Percentiles rank a stretch among this genome's conserved stretches.
Evolutionary conservation across 129 eudicot species (phyloP).

Genomic region (Helichrysum umbraculigerum): DNA sequence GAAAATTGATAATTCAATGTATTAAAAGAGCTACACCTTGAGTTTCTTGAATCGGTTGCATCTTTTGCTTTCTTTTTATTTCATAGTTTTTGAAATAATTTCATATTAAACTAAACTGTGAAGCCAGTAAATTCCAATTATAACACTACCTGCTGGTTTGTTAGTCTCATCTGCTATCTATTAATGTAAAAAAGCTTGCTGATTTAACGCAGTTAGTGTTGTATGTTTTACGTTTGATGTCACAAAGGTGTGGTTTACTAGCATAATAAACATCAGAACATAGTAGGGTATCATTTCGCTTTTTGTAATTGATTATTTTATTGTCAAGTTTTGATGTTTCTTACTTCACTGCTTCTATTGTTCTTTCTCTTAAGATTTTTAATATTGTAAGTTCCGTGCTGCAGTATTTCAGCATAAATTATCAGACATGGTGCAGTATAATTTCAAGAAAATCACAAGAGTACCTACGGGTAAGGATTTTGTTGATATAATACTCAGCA

Average conservation of each 20-base stretch:
- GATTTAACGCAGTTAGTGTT: background rate
- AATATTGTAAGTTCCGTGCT: conserved; percentile 6
- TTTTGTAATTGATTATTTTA: background rate
- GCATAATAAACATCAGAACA: background rate
- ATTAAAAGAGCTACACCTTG: background rate
- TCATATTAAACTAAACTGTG: background rate
- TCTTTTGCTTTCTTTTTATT: background rate
- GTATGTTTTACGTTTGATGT: background rate
- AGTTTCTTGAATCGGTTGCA: background rate
- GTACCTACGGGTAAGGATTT: conserved; percentile 92
- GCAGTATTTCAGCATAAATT: conserved; percentile 30
- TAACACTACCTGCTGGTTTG: background rate
- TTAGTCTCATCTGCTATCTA: background rate
- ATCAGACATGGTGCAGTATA: conserved; percentile 84
- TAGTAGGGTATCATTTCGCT: background rate
- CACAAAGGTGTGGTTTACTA: background rate
- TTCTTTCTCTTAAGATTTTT: background rate
- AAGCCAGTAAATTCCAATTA: background rate
- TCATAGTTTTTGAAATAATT: background rate
- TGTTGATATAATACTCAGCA: conserved; percentile 76
- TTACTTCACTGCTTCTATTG: background rate
- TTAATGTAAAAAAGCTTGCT: background rate
- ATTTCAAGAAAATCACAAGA: conserved; percentile 83
- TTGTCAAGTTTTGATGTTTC: background rate
- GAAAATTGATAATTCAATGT: background rate